phyloP scores from a whole-genome alignment of 2,329 filamentous ascomycete genomes.

The Fusarium sp. region DNA sequence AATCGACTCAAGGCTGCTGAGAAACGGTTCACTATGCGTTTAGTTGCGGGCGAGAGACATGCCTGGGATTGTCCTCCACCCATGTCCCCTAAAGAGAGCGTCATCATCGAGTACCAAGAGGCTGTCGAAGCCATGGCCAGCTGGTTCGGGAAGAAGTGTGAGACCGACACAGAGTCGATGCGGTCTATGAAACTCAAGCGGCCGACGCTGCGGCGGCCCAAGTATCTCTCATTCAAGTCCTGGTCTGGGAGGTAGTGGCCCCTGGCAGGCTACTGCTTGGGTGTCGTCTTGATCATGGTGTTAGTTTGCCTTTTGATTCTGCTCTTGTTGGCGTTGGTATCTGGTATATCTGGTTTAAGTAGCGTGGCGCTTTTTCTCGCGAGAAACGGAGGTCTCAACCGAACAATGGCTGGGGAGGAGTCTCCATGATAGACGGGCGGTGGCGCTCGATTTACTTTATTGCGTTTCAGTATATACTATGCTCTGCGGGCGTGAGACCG shows the following conservation, averaged over 20 bases:
- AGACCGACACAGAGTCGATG: conserved; percentile 52
- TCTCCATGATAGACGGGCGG: not conserved
- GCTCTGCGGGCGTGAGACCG: not conserved
- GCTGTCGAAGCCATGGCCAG: conserved; percentile 55
- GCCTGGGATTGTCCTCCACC: conserved; percentile 63
- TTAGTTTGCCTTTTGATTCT: not conserved
- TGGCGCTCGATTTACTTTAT: not conserved
- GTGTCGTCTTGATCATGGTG: not conserved
- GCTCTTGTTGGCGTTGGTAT: conserved; percentile 1
- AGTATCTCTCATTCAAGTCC: conserved; percentile 48
- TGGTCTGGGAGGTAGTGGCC: conserved; percentile 46
- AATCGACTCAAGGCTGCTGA: conserved; percentile 61
- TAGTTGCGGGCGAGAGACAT: conserved; percentile 60
- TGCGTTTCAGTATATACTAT: conserved; percentile 8
- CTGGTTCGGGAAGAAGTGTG: conserved; percentile 55
- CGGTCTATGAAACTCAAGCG: conserved; percentile 51
- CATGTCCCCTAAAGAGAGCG: conserved; percentile 57
- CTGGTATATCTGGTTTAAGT: not conserved
- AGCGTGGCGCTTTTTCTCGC: conserved; percentile 31
- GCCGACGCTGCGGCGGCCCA: conserved; percentile 48
- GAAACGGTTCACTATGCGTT: conserved; percentile 53
- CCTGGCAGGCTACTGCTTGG: conserved; percentile 8
- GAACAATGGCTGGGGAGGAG: not conserved
- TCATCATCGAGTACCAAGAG: conserved; percentile 59
- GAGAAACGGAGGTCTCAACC: conserved; percentile 7